Evolutionary conservation across 176 grass and related monocot genomes (phyloP).

Genomic region (Ampelocalamus luodianensis): DNA sequence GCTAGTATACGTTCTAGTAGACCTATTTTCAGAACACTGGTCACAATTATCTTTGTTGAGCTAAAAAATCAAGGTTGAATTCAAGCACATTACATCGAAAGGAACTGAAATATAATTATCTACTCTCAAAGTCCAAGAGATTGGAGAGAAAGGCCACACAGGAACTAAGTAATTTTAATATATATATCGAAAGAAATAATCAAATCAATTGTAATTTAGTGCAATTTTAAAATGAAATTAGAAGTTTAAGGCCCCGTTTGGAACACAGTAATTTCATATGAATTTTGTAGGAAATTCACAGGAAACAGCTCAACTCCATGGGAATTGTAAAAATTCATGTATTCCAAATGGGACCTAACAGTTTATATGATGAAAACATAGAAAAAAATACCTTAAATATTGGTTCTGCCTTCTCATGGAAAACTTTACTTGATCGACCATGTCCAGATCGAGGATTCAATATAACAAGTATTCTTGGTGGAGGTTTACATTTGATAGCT

Average conservation of each 20-base stretch:
- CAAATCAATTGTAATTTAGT: background rate
- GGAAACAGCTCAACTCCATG: no score
- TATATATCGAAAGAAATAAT: background rate
- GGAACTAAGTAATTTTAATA: background rate
- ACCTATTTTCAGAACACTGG: no score
- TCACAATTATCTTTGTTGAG: background rate
- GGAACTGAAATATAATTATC: background rate
- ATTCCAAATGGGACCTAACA: background rate
- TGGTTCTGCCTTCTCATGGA: conserved; percentile 90
- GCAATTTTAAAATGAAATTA: background rate
- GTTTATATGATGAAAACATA: conserved; percentile 19
- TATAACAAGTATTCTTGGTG: conserved; percentile 87
- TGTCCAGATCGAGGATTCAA: conserved; percentile 94
- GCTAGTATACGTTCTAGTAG: no score
- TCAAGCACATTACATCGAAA: no score
- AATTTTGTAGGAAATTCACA: no score
- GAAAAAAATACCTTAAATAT: conserved; percentile 86
- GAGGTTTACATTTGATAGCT: conserved; percentile 83
- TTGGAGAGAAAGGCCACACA: background rate
- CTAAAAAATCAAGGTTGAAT: background rate
- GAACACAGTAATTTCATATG: background rate
- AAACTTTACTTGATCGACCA: conserved; percentile 89
- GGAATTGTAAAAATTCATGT: no score
- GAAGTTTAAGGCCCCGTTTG: background rate
- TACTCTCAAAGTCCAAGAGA: background rate